A percentile compares a stretch with the other conserved stretches of the same genome.
These are phyloP conservation scores for Cryomyces minteri DNA, from an alignment of 495 filamentous ascomycete genomes.

Conservation along the genomic window DNA sequence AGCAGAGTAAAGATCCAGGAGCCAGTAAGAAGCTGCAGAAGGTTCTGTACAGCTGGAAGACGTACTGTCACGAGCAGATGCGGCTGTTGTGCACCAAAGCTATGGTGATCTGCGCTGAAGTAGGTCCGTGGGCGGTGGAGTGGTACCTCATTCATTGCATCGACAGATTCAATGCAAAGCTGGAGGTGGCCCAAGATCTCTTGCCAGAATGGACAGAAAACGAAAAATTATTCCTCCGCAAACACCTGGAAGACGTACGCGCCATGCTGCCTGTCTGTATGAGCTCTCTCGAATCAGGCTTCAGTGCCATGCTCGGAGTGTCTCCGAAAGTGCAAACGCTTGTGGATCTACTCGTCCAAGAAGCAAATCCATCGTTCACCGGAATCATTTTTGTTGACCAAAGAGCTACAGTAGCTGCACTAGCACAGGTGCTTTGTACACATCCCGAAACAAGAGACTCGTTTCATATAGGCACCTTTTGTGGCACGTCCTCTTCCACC, in stretches of 20 bases:
- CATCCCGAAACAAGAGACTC: conserved; percentile 37
- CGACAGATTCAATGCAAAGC: conserved; percentile 2
- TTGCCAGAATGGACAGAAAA: conserved; percentile 5
- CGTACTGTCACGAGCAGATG: conserved; percentile 46
- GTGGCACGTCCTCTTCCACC: conserved; percentile 44
- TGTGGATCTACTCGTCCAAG: conserved; percentile 30
- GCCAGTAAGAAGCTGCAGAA: conserved; percentile 23
- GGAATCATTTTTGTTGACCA: conserved; percentile 70
- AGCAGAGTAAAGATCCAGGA: conserved; percentile 20
- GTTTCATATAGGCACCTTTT: conserved; percentile 45
- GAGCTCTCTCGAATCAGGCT: neutral
- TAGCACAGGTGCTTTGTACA: conserved; percentile 43
- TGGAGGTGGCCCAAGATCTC: too few relatives aligned
- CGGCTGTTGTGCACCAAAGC: conserved; percentile 33
- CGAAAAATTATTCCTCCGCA: conserved; percentile 22
- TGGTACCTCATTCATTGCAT: conserved; percentile 47
- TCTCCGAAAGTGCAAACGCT: conserved; percentile 37
- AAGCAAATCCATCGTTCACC: conserved; percentile 29
- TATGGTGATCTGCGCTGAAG: conserved; percentile 33
- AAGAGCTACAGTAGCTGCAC: conserved; percentile 45
- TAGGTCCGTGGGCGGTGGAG: conserved; percentile 60
- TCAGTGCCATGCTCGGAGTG: conserved; percentile 11
- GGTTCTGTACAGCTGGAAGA: conserved; percentile 32
- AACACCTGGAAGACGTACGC: neutral
- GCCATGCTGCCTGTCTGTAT: neutral